Conservation (phyloP, 2,329 filamentous ascomycete species). For the Pseudogymnoascus destructans region DNA sequence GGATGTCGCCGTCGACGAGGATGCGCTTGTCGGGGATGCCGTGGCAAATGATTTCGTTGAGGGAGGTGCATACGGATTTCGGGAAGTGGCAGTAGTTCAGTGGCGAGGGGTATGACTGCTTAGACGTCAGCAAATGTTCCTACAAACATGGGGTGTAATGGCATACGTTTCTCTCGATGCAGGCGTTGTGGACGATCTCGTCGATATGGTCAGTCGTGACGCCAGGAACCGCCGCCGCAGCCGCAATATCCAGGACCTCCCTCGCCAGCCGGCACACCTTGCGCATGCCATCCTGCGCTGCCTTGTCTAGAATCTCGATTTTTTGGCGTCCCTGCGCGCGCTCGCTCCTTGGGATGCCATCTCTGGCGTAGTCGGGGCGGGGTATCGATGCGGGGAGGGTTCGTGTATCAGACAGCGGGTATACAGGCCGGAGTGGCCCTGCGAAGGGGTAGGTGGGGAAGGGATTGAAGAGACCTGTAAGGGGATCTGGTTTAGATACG, state of each 20-base stretch:
- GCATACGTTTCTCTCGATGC: slow-evolving; percentile 78
- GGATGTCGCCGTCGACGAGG: slow-evolving; percentile 81
- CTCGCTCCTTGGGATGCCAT: slow-evolving; percentile 59
- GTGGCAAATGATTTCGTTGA: slow-evolving; percentile 97
- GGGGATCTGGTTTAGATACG: slow-evolving; percentile 84
- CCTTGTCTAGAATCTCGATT: slow-evolving; percentile 67
- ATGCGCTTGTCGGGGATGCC: slow-evolving; percentile 88
- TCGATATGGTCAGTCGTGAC: slow-evolving; percentile 94
- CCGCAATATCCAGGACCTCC: slow-evolving; percentile 88
- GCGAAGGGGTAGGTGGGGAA: slow-evolving; percentile 80
- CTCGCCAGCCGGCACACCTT: slow-evolving; percentile 78
- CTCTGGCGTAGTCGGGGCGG: slow-evolving; percentile 75
- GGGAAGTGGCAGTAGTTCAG: slow-evolving; percentile 94
- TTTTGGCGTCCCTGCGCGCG: slow-evolving; percentile 58
- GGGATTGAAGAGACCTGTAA: slow-evolving; percentile 78
- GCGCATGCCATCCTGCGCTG: slow-evolving; percentile 74
- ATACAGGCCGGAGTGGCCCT: slow-evolving; percentile 72
- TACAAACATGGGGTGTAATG: background rate
- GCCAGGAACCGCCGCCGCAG: slow-evolving; percentile 70
- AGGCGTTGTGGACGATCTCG: slow-evolving; percentile 88
- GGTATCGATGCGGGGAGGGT: slow-evolving; percentile 67
- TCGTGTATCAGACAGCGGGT: slow-evolving; percentile 62
- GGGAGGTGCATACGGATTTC: slow-evolving; percentile 92
- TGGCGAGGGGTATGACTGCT: slow-evolving; percentile 81
- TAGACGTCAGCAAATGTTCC: slow-evolving; percentile 14